These are phyloP conservation scores for Macroventuria anomochaeta DNA, from an alignment of 2,329 filamentous ascomycete species.

Conservation along the genomic window DNA sequence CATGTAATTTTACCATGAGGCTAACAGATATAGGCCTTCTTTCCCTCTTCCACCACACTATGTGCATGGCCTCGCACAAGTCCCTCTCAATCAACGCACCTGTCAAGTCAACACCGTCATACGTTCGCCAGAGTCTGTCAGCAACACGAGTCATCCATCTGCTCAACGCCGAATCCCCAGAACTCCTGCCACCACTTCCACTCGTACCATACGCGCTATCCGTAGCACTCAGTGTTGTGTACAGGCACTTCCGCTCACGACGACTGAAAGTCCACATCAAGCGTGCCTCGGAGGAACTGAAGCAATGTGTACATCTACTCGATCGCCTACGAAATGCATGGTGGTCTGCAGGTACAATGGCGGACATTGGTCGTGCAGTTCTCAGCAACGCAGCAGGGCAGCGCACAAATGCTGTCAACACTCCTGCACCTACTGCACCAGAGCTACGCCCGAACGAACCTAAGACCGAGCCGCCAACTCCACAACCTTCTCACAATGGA, in stretches of 20 bases:
- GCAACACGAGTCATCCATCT: slow-evolving; percentile 63
- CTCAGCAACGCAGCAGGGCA: slow-evolving; percentile 49
- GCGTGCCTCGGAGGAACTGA: slow-evolving; percentile 54
- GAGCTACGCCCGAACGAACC: slow-evolving; percentile 28
- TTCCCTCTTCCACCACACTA: slow-evolving; percentile 63
- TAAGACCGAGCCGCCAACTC: slow-evolving; percentile 30
- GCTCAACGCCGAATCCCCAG: slow-evolving; percentile 54
- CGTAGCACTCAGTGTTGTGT: slow-evolving; percentile 62
- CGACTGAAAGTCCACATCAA: slow-evolving; percentile 57
- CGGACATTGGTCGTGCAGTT: slow-evolving; percentile 49
- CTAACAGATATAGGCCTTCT: slow-evolving; percentile 52
- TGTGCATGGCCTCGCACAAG: slow-evolving; percentile 64
- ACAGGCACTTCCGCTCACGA: slow-evolving; percentile 62
- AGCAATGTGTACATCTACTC: slow-evolving; percentile 53
- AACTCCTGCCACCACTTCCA: slow-evolving; percentile 59
- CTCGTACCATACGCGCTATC: slow-evolving; percentile 63
- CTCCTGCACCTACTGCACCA: slow-evolving; percentile 34
- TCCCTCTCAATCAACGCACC: slow-evolving; percentile 53
- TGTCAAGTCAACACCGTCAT: slow-evolving; percentile 58
- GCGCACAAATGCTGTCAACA: slow-evolving; percentile 45
- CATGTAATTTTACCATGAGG: not conserved
- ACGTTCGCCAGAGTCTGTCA: slow-evolving; percentile 61
- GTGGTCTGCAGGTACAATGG: slow-evolving; percentile 57
- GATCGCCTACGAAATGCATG: slow-evolving; percentile 53
- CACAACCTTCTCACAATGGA: slow-evolving; percentile 24